Evolutionary conservation across 2,329 filamentous ascomycete species (phyloP).

Genomic region (Cladosporium halotolerans): DNA sequence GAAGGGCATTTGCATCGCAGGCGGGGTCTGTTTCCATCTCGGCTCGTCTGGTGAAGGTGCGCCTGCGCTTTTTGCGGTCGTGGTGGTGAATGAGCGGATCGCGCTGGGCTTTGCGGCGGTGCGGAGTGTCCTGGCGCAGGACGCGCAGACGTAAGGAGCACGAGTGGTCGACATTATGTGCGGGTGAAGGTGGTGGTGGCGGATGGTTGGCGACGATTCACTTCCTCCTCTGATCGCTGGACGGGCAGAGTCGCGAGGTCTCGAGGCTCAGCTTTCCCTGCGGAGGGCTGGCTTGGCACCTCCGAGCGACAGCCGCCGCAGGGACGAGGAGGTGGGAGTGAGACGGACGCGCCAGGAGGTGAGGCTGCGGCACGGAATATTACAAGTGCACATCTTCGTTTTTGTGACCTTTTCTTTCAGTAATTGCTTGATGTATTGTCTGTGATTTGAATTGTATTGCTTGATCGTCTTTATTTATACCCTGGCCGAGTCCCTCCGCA

Average conservation of each 20-base stretch:
- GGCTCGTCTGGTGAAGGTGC: slow-evolving; percentile 25
- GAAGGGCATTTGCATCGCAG: slow-evolving; percentile 41
- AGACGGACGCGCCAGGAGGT: background rate
- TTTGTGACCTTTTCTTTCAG: no score
- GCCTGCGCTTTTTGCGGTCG: slow-evolving; percentile 8
- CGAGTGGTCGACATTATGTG: slow-evolving; percentile 18
- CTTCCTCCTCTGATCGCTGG: background rate
- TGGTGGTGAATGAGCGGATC: slow-evolving; percentile 25
- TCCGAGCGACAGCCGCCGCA: background rate
- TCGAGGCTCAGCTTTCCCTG: slow-evolving; percentile 8
- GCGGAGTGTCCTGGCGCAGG: slow-evolving; percentile 24
- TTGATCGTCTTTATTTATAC: no score
- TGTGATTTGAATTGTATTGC: no score
- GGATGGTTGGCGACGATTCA: background rate
- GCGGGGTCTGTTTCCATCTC: slow-evolving; percentile 47
- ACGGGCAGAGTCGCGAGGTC: slow-evolving; percentile 2
- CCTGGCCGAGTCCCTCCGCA: background rate
- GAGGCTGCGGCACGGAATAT: background rate
- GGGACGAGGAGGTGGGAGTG: background rate
- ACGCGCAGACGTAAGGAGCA: slow-evolving; percentile 26
- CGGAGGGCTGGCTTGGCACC: slow-evolving; percentile 8
- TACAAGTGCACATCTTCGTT: background rate
- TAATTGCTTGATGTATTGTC: no score
- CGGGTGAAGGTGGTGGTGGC: background rate
- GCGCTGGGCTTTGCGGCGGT: slow-evolving; percentile 15